Evolutionary conservation across 2,329 filamentous ascomycete species (phyloP), one percentile per base, ranked within the genome.

Genomic region (Scytalidium sp.): DNA sequence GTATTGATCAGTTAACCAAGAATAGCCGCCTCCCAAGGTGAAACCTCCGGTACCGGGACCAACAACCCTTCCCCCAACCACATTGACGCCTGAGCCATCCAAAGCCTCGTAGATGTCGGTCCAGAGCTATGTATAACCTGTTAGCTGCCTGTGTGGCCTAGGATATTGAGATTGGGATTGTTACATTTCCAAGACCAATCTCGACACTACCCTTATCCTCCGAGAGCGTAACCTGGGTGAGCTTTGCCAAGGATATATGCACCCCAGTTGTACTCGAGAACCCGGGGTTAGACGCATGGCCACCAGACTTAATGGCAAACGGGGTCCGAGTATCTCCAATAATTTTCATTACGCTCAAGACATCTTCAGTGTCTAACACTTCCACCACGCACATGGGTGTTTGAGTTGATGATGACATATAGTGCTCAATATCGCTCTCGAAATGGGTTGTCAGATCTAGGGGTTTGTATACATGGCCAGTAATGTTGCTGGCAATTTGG

Each of bases 301-400:
- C 68, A 10, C 68, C 70, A 47, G 66, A 67, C 54, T 70, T 70
- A 45, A 68, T 62, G 6, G 68, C 64, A 53, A 71, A 70, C 1
- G 64, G 61, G 0, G 57, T 60, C 11, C 52, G 43, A 0, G 57
- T 52, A 1, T 46, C 43, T 7, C 51, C 57, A 27, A 67, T 50
- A 4, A 63, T 55, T 41, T 59, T 47, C 17, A 67, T 41, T 5
- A 57, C 57, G 2, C 21, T 44, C 3, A 64, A 58, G 1, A 65
- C 52, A 51, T 66, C 63, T 8, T 53, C 40, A 1, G 54, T 50
- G 1, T 53, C 56, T 1, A 47, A 58, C 6, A 56, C 56, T 39
- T 64, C 53, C 19, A 65, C 52, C n/a, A 64, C 62, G 40, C 64
- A 67, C 1, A 52, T 44, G 5, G 64, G 51, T 2, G 29, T 54